Conservation (phyloP, 495 filamentous ascomycete genomes). For the Penicillium bovifimosum region DNA sequence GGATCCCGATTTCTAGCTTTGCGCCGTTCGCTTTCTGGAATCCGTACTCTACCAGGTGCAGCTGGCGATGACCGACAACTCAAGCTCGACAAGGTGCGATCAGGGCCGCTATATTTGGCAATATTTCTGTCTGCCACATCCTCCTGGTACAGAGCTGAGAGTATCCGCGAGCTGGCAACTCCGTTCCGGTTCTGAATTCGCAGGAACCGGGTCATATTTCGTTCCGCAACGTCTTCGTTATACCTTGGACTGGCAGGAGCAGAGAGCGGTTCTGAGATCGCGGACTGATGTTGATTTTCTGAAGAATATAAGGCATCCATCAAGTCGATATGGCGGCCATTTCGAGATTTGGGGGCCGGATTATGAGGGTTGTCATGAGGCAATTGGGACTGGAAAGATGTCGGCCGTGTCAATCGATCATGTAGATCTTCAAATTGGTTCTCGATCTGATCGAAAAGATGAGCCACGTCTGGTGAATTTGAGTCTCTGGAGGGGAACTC, state of each 20-base stretch:
- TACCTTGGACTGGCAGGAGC: slow-evolving; percentile 37
- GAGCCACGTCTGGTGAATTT: slow-evolving; percentile 21
- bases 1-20: slow-evolving; percentile 6
- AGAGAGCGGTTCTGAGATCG: slow-evolving; percentile 13
- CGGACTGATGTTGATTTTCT: slow-evolving; percentile 16
- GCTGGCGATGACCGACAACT: slow-evolving; percentile 23
- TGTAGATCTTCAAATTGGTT: slow-evolving; percentile 40
- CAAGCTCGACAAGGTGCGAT: slow-evolving; percentile 21
- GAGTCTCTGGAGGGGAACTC: slow-evolving; percentile 10
- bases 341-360: slow-evolving; percentile 8
- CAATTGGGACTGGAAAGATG: slow-evolving; percentile 24
- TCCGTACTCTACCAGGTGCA: slow-evolving; percentile 19
- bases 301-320: slow-evolving; percentile 35
- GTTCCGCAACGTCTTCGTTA: slow-evolving; percentile 46
- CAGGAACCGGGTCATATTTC: slow-evolving; percentile 41
- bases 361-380: slow-evolving; percentile 9
- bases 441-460: slow-evolving; percentile 37
- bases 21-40: slow-evolving; percentile 12
- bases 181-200: slow-evolving; percentile 22
- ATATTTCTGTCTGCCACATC: slow-evolving; percentile 44
- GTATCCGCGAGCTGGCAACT: slow-evolving; percentile 25
- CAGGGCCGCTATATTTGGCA: slow-evolving; percentile 20
- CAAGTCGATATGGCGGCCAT: slow-evolving; percentile 38
- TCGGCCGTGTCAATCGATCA: slow-evolving; percentile 28
- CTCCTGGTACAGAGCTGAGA: slow-evolving; percentile 37